Evolutionary conservation across 768 basidiomycete species (phyloP).

Genomic region (Lactarius vividus): DNA sequence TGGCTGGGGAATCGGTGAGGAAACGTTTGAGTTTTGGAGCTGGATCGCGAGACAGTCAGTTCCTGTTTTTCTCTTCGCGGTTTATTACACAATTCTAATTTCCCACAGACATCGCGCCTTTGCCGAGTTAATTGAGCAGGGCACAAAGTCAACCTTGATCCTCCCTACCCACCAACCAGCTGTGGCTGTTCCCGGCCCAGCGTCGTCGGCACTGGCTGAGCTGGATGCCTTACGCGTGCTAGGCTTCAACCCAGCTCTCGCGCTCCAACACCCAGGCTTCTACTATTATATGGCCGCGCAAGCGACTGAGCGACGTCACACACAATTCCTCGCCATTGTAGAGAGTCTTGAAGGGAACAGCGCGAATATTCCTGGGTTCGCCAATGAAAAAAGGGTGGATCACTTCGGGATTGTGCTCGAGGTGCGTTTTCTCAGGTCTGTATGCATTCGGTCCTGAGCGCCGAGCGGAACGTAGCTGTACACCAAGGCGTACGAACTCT

Average conservation of each 20-base stretch:
- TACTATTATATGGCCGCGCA: constrained; percentile 89
- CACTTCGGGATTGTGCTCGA: constrained; percentile 82
- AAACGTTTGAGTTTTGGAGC: constrained; percentile 96
- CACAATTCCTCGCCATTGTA: constrained; percentile 59
- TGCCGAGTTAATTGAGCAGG: constrained; percentile 88
- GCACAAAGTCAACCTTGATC: constrained; percentile 56
- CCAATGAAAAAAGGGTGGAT: constrained; percentile 91
- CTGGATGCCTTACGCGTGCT: constrained; percentile 58
- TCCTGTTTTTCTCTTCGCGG: constrained; percentile 21
- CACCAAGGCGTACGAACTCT: constrained; percentile 90
- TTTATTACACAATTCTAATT: constrained; percentile 1
- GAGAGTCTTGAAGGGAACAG: constrained; percentile 50
- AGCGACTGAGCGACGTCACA: constrained; percentile 75
- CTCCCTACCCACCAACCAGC: constrained; percentile 59
- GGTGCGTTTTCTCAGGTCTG: constrained; percentile 40
- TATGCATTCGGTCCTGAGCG: constrained; percentile 2
- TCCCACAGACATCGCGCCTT: constrained; percentile 74
- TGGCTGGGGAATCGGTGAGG: constrained; percentile 94
- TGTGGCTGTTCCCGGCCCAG: constrained; percentile 31
- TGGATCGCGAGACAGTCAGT: constrained; percentile 91
- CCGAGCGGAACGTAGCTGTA: constrained; percentile 56
- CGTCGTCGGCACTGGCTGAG: constrained; percentile 42
- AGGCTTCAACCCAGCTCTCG: constrained; percentile 76
- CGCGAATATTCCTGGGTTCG: constrained; percentile 63
- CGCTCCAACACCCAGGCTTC: constrained; percentile 87